Percentiles rank a stretch among this genome's conserved stretches.
Evolutionary conservation across 208 protist genomes (phyloP).

Genomic region (Leishmania tarentolae): DNA sequence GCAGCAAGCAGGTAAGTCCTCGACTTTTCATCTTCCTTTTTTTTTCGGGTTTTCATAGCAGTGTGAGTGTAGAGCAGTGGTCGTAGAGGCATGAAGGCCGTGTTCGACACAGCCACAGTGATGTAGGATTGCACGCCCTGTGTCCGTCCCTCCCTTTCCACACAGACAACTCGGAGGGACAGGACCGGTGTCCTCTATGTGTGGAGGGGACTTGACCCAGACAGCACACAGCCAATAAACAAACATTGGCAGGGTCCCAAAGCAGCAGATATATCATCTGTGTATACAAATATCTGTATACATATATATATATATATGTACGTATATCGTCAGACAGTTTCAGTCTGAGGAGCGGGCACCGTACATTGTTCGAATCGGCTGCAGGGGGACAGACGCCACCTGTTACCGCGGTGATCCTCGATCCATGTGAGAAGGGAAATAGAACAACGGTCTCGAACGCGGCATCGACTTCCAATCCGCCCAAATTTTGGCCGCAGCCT

Average conservation of each 20-base stretch:
- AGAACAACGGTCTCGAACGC: not conserved
- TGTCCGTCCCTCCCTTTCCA: not conserved
- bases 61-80: not conserved
- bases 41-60: not conserved
- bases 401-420: not conserved
- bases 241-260: not conserved
- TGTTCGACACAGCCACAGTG: not conserved
- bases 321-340: not conserved
- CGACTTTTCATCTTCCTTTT: not conserved
- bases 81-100: not conserved
- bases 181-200: not conserved
- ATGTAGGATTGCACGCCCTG: not conserved
- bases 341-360: not conserved
- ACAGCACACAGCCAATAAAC: not conserved
- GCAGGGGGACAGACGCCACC: not conserved
- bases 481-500: constrained; percentile 32
- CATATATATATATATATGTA: not conserved
- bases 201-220: not conserved
- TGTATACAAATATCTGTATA: not conserved
- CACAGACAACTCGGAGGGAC: not conserved
- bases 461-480: constrained; percentile 24
- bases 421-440: not conserved
- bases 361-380: not conserved
- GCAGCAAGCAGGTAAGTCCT: not conserved
- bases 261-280: no score